These are phyloP conservation scores for Nitzschia sp. DNA, from an alignment of 108 stramenopile genomes.

Conservation along the genomic window DNA sequence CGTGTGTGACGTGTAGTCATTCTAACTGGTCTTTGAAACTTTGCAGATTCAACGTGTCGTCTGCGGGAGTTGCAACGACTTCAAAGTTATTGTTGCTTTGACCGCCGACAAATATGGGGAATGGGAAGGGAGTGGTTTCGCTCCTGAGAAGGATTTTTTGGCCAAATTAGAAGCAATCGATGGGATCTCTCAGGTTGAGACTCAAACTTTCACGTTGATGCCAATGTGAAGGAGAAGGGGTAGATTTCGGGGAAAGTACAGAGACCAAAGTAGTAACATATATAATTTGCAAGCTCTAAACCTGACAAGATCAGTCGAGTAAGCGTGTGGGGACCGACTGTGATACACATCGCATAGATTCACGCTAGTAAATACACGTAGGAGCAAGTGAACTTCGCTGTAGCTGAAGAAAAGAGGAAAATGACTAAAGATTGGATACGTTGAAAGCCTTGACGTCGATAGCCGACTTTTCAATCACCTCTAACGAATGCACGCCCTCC, in stretches of 20 bases:
- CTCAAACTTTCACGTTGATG: slow-evolving; percentile 87
- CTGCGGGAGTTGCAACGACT: slow-evolving; percentile 67
- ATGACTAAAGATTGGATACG: slow-evolving; percentile 31
- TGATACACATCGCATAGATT: too few species aligned
- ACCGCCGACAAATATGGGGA: slow-evolving; percentile 52
- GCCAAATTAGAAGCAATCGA: slow-evolving; percentile 84
- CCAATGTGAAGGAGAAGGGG: slow-evolving; percentile 48
- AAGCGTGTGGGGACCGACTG: not conserved
- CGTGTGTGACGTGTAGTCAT: not conserved
- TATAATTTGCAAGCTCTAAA: not conserved
- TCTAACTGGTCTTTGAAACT: too few species aligned
- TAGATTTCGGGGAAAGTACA: too few species aligned
- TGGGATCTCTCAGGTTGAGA: slow-evolving; percentile 86
- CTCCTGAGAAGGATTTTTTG: slow-evolving; percentile 70
- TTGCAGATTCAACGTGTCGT: slow-evolving; percentile 67
- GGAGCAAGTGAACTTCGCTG: too few species aligned
- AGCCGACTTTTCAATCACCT: slow-evolving; percentile 28
- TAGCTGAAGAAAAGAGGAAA: too few species aligned
- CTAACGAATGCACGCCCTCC: slow-evolving; percentile 34
- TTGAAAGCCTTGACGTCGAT: slow-evolving; percentile 16
- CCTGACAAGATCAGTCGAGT: not conserved
- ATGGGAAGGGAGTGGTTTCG: slow-evolving; percentile 55
- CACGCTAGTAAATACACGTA: too few species aligned
- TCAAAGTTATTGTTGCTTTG: slow-evolving; percentile 45
- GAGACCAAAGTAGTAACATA: not conserved